Evolutionary conservation across 2,329 filamentous ascomycete species (phyloP).

Genomic region (Hypoxylon sp.): DNA sequence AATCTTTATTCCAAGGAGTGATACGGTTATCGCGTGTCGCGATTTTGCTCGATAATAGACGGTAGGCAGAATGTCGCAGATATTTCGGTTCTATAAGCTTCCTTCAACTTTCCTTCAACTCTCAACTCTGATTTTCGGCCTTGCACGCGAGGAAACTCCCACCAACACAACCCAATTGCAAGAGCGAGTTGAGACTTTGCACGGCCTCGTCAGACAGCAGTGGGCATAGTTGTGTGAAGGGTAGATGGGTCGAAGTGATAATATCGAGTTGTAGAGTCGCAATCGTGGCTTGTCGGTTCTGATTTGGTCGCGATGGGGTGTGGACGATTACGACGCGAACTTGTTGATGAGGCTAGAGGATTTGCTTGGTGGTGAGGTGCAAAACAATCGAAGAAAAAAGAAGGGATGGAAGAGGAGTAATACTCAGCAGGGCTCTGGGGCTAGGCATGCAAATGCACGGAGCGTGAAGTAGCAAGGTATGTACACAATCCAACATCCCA

Average conservation of each 20-base stretch:
- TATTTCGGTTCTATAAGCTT: constrained; percentile 12
- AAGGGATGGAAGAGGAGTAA: constrained; percentile 51
- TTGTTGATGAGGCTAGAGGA: constrained; percentile 30
- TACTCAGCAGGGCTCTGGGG: constrained; percentile 47
- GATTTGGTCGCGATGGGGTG: constrained; percentile 14
- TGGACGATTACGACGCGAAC: constrained; percentile 18
- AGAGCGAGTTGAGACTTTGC: constrained; percentile 43
- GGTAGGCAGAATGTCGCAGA: constrained; percentile 16
- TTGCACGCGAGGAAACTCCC: constrained; percentile 29
- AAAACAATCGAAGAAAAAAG: constrained; percentile 46
- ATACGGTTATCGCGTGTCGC: constrained; percentile 18
- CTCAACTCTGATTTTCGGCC: constrained; percentile 21
- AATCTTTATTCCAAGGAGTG: constrained; percentile 10
- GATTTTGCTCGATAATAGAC: constrained; percentile 12
- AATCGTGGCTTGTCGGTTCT: constrained; percentile 24
- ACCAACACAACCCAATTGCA: constrained; percentile 41
- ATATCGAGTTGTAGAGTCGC: constrained; percentile 15
- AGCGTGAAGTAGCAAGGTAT: not conserved
- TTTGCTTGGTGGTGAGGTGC: constrained; percentile 23
- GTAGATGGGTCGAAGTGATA: constrained; percentile 23
- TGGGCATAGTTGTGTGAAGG: constrained; percentile 47
- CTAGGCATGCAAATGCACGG: constrained; percentile 38
- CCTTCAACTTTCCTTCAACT: not conserved
- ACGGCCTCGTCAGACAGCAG: constrained; percentile 48
- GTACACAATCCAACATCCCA: constrained; percentile 32